Conservation (phyloP, 768 basidiomycete species). For the Rickenella mellea region DNA sequence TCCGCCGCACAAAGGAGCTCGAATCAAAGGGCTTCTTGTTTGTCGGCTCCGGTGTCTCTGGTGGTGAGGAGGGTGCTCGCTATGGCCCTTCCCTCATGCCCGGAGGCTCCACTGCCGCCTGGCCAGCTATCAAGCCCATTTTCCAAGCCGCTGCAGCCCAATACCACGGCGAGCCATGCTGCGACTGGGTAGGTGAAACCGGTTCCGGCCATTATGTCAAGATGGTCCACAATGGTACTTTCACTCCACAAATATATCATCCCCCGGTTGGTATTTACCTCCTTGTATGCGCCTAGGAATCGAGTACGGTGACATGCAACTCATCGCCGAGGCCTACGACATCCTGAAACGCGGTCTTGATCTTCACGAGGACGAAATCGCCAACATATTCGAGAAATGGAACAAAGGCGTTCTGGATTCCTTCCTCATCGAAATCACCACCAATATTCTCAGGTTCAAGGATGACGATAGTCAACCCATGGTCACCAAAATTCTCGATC, state of each 20-base stretch:
- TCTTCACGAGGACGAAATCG: slow-evolving; percentile 79
- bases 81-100: slow-evolving; percentile 98
- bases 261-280: slow-evolving; percentile 1
- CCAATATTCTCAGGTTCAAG: slow-evolving; percentile 94
- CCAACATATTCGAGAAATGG: slow-evolving; percentile 89
- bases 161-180: slow-evolving; percentile 91
- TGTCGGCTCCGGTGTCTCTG: slow-evolving; percentile 97
- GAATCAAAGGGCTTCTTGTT: slow-evolving; percentile 93
- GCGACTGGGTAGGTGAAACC: slow-evolving; percentile 98
- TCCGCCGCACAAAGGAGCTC: slow-evolving; percentile 87
- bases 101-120: slow-evolving; percentile 87
- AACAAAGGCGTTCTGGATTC: slow-evolving; percentile 99
- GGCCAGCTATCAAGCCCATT: slow-evolving; percentile 95
- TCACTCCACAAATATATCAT: slow-evolving; percentile 2
- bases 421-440: slow-evolving; percentile 97
- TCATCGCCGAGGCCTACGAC: slow-evolving; percentile 98
- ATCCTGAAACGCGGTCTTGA: slow-evolving; percentile 96
- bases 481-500: slow-evolving; percentile 88
- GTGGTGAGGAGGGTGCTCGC: slow-evolving; percentile 98
- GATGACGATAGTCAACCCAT: slow-evolving; percentile 91
- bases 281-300: slow-evolving; percentile 53
- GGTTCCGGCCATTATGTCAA: slow-evolving; percentile 98
- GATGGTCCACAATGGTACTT: slow-evolving; percentile 94
- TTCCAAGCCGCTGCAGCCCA: slow-evolving; percentile 98
- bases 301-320: slow-evolving; percentile 99